Evolutionary conservation across 352 stramenopile genomes (phyloP), one percentile per base, ranked within the genome.

Genomic region (Phytophthora meadii): DNA sequence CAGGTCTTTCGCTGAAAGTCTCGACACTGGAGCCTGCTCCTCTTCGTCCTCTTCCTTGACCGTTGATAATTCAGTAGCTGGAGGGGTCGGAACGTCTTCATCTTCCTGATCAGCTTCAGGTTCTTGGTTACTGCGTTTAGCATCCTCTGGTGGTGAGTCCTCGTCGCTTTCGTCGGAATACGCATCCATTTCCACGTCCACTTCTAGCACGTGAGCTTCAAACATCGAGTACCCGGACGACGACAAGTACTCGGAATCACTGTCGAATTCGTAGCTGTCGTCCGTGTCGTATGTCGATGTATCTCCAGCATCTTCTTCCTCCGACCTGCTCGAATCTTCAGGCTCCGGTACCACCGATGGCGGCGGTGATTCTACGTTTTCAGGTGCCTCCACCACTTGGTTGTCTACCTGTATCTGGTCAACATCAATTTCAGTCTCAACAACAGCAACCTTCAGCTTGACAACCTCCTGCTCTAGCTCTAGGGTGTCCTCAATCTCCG

Each of bases 221-320:
- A 66, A 58, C 9, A 62, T 54, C 15, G 50, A 73, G n/a, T 65
- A 68, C 1, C 40, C 51, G 5, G 70, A 64, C 14, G 63, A 68
- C 17, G 69, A 69, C 28, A 65, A 3, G 10, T 59, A 45, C 40
- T 72, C 58, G 6, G 72, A 73, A 27, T 79, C 70, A 24, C 68
- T 72, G n/a, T 81, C 73, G n/a, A 78, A 73, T 8, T 73, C 65
- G 15, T 70, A 70, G 49, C 73, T 81, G 12, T 73, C 67, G 27
- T 74, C 65, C n/a, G 72, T 66, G 6, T 72, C 65, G 25, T 58
- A 68, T 1, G 51, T 49, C 17, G 60, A 74, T 4, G 58, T 71
- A 27, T 63, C 54, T 27, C 32, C 65, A 34, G 25, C 54, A 5
- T 65, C 54, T 30, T 62, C 69, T 27, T 74, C 68, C 1, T 65